Evolutionary conservation across 2,329 filamentous ascomycete species (phyloP), one percentile per base, ranked within the genome.

Genomic region (Mycosphaerella sp.): DNA sequence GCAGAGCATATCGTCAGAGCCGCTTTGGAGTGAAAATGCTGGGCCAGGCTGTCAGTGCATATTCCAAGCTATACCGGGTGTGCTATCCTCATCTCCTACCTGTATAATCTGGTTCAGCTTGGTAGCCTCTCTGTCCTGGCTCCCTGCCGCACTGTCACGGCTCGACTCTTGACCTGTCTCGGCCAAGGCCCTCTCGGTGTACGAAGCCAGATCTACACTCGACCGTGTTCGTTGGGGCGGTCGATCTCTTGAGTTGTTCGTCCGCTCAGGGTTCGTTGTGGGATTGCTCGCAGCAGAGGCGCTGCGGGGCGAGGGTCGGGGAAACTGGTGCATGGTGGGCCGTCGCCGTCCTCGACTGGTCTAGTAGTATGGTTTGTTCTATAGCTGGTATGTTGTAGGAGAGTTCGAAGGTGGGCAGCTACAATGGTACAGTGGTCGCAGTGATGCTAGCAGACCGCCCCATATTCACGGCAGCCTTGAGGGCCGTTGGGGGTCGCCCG

Each of bases 91-190:
- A 41, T 57, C 21, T 65, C 74, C 58, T 75, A 95, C 90, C 80
- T 93, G 89, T 65, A 96, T 85, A 67, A 97, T 93, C 74, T 95
- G 90, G 70, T 95, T 93, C 63, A 96, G 78, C 75, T 93, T 93
- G 80, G 82, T 69, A 86, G 74, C 82, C 62, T 92, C 87, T 64
- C 78, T 80, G 51, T 80, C 82, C 45, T 81, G 80, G 26, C 55
- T 56, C 29, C 57, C 53, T 12, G 59, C 43, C 21, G 59, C 56
- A 48, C 73, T 74, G 31, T 78, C 72, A 51, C 76, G 76, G 55
- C 77, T 49, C 11, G 50, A 46, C 45, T 61, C 57, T 21, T 54
- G 51, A 11, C 57, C 47, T 12, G 55, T 47, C n/a, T 64, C 78
- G 23, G 76, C 77, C 44, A 76, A 71, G 9, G 75, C 76, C 65